phyloP scores from a whole-genome alignment of 73 alveolate genomes.

The Paramecium primaurelia region DNA sequence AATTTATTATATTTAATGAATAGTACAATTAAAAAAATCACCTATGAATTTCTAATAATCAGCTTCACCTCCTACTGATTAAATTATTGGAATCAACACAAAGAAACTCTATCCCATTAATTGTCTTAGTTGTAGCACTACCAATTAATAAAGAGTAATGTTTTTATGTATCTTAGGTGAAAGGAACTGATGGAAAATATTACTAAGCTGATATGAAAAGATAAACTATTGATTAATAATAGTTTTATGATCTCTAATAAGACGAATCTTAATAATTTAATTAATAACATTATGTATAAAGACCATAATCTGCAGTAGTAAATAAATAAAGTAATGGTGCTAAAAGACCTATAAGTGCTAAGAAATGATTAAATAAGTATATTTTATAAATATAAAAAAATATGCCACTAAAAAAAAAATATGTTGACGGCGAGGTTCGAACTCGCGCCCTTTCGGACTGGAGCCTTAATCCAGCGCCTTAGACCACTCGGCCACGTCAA shows the following conservation, averaged over 20 bases:
- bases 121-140: slow-evolving; percentile 43
- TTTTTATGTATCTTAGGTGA: neutral
- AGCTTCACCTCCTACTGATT: neutral
- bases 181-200: slow-evolving; percentile 45
- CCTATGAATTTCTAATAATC: slow-evolving; percentile 21
- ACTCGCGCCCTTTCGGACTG: slow-evolving; percentile 64
- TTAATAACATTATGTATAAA: neutral
- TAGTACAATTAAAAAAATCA: slow-evolving; percentile 34
- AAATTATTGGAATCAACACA: slow-evolving; percentile 27
- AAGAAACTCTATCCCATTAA: slow-evolving; percentile 54
- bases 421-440: slow-evolving; percentile 64
- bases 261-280: neutral
- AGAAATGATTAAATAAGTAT: slow-evolving; percentile 15
- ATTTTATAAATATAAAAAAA: neutral
- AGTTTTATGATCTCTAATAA: neutral
- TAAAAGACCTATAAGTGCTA: slow-evolving; percentile 39
- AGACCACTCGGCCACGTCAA: slow-evolving; percentile 67
- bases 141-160: neutral
- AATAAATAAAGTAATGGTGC: neutral
- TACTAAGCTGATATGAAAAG: slow-evolving; percentile 26
- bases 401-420: neutral
- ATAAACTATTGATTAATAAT: neutral
- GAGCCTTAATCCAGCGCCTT: slow-evolving; percentile 65
- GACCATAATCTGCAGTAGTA: slow-evolving; percentile 46
- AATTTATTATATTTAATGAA: neutral